A percentile compares a stretch with the other conserved stretches of the same genome.
These are phyloP conservation scores for Penicillium sp. DNA, from an alignment of 2,329 filamentous ascomycete genomes.

Conservation along the genomic window DNA sequence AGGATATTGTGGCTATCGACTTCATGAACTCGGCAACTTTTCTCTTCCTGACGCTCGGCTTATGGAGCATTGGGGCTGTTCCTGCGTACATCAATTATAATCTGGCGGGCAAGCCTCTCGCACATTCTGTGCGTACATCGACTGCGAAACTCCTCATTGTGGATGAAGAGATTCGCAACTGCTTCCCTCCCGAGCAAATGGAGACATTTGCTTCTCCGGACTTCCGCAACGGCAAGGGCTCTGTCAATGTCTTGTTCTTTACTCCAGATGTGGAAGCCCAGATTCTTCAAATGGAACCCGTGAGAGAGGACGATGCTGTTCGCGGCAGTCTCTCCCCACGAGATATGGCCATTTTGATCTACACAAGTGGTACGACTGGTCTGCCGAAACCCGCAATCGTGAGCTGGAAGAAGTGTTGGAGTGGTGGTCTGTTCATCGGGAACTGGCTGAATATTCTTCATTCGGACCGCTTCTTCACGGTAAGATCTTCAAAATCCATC, in stretches of 20 bases:
- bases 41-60: conserved; percentile 69
- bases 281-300: conserved; percentile 51
- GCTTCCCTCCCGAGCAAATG: conserved; percentile 46
- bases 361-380: conserved; percentile 82
- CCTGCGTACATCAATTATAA: conserved; percentile 91
- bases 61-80: conserved; percentile 80
- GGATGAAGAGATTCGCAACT: conserved; percentile 62
- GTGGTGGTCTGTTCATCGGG: conserved; percentile 53
- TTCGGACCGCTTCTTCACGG: conserved; percentile 72
- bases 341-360: conserved; percentile 72
- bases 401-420: conserved; percentile 65
- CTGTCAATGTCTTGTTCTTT: conserved; percentile 61
- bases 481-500: conserved; percentile 36
- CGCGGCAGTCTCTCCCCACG: conserved; percentile 52
- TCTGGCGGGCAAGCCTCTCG: conserved; percentile 65
- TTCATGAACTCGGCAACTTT: conserved; percentile 80
- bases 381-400: conserved; percentile 77
- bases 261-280: conserved; percentile 57
- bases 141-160: conserved; percentile 67
- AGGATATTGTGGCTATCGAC: conserved; percentile 76
- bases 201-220: conserved; percentile 39
- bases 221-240: conserved; percentile 44
- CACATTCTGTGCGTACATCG: conserved; percentile 71
- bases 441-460: conserved; percentile 58
- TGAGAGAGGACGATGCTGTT: conserved; percentile 58